These are phyloP conservation scores for Parasitella parasitica DNA, from an alignment of 371 early-diverging fungal genomes.

Conservation along the genomic window DNA sequence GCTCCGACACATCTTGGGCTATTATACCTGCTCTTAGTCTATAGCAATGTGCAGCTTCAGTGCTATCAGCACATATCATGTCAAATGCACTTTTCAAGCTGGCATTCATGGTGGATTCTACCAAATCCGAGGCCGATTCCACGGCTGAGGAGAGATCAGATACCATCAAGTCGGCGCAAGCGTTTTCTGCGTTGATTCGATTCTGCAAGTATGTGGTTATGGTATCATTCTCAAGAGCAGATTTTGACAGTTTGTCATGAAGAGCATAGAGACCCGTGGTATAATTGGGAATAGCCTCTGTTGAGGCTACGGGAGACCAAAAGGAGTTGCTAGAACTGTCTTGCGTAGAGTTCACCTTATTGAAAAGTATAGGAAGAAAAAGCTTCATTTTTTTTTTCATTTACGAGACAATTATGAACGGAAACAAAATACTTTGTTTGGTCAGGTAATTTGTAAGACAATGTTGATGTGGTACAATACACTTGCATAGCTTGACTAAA, in stretches of 20 bases:
- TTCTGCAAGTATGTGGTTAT: slow-evolving; percentile 1
- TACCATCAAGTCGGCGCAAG: background rate
- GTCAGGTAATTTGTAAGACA: too few species aligned
- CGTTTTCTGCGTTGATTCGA: slow-evolving; percentile 7
- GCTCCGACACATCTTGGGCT: slow-evolving; percentile 9
- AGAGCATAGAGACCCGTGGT: background rate
- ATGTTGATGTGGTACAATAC: background rate
- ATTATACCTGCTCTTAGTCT: slow-evolving; percentile 6
- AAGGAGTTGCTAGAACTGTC: slow-evolving; percentile 6
- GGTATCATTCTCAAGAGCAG: slow-evolving; percentile 4
- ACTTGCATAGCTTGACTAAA: background rate
- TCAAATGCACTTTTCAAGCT: slow-evolving; percentile 9
- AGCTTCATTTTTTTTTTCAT: background rate
- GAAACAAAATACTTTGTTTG: too few species aligned
- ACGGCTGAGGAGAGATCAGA: background rate
- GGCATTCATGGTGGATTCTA: background rate
- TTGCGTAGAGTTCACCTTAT: background rate
- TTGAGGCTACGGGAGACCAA: slow-evolving; percentile 4
- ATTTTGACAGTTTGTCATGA: background rate
- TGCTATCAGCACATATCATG: slow-evolving; percentile 1
- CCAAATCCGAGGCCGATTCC: background rate
- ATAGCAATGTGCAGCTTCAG: slow-evolving; percentile 11
- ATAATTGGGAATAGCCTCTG: slow-evolving; percentile 4
- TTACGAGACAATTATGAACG: background rate
- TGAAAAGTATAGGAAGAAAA: background rate